Base-by-base conservation (phyloP, 129 eudicot genomes). In the Ambrosia artemisiifolia region DNA sequence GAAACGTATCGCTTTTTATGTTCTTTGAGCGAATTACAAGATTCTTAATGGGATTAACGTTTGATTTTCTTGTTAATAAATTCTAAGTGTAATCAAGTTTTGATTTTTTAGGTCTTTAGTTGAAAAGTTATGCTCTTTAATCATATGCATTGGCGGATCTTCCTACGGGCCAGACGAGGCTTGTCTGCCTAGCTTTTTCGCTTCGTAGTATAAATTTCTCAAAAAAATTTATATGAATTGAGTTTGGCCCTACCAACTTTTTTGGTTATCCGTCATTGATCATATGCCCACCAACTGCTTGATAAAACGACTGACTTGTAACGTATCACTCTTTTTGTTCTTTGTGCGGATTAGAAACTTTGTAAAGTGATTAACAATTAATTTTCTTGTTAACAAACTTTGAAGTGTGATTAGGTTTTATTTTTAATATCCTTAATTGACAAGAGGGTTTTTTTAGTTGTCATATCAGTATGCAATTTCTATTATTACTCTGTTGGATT, bases 251-350 rank as follows among this genome's bases (percentile, higher is more conserved):
- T 24, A 24, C 28, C 28, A 24, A 24, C 1, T n/a, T 24, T 24
- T 24, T 24, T 24, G 1, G 28, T 24, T 24, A 24, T 24, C 28
- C 28, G 28, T 1, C 28, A 24, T 0, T 24, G 28, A 24, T 24
- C 14, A 40, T 49, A 19, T 55, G 75, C 65, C 33, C 65, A 14
- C 75, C 38, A 69, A 69, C 76, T 77, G 81, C 50, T 77, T 62
- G 81, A 61, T 69, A 61, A 49, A 69, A 77, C 70, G 76, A 8
- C 81, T 34, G 38, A 70, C 55, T 64, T 65, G 61, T 48, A 69
- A 18, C 19, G 35, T 14, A n/a, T n/a, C n/a, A n/a, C n/a, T n/a
- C n/a, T n/a, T n/a, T n/a, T n/a, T n/a, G 60, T 18, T 65, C 59
- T 65, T 43, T 63, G n/a, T 33, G 1, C 17, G 34, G 50, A 62